A percentile compares a stretch with the other conserved stretches of the same genome.
These are phyloP conservation scores for Colletotrichum lentis DNA, from an alignment of 2,329 filamentous ascomycete genomes.

Conservation along the genomic window DNA sequence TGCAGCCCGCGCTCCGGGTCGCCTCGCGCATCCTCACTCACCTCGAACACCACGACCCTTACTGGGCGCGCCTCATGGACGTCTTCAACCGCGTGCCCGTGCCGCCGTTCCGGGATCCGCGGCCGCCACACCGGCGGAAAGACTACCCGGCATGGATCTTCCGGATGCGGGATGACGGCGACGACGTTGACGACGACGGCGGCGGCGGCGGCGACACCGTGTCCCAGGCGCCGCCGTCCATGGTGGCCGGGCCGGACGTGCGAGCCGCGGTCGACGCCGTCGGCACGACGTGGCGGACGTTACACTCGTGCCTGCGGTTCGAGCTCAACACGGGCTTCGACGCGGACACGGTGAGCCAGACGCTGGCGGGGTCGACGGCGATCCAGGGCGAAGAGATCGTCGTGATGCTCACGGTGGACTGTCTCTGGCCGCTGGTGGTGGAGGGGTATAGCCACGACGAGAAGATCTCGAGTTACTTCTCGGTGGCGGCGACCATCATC, in stretches of 20 bases:
- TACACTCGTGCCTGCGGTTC: background rate
- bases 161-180: background rate
- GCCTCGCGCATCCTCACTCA: conserved; percentile 40
- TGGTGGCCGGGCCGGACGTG: background rate
- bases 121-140: background rate
- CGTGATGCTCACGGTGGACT: background rate
- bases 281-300: background rate
- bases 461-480: background rate
- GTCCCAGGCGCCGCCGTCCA: too few relatives aligned
- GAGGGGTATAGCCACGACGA: conserved; percentile 7
- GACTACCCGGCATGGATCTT: background rate
- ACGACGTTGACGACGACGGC: too few relatives aligned
- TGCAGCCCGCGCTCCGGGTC: conserved; percentile 44
- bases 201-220: too few relatives aligned
- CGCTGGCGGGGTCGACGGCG: background rate
- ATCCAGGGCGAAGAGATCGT: background rate
- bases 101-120: conserved; percentile 26
- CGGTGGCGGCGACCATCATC: conserved; percentile 2
- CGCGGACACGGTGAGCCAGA: background rate
- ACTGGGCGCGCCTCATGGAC: conserved; percentile 40
- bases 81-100: conserved; percentile 42
- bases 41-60: conserved; percentile 37
- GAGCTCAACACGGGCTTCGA: background rate
- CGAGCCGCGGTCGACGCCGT: background rate
- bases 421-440: background rate